Evolutionary conservation across 177 flowering plant genomes (phyloP), one percentile per base, ranked within the genome.

Genomic region (Vitis hybrid): DNA sequence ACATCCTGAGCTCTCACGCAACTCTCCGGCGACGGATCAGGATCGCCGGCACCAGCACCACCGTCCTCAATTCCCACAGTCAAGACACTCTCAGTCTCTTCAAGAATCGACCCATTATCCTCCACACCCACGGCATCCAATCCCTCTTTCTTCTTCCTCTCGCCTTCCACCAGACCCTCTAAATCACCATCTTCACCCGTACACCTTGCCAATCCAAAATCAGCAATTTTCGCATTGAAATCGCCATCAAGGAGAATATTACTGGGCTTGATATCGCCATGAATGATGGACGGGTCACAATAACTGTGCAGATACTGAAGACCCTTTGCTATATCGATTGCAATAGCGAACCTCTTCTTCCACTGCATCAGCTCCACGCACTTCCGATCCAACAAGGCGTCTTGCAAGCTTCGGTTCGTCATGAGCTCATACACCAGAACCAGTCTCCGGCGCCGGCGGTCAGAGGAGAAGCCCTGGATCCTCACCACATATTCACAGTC

Each of bases 221-320:
- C 99, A 0, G 92, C 97, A 64, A 95, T 84, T 74, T 90, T 93
- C 2, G 99, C 97, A n/a, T 75, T 68, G 72, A 95, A 95, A 53
- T 81, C 66, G 2, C 53, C 48, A 71, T 93, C 98, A 3, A 95
- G 76, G 61, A 95, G 72, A 15, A 95, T 74, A 63, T 95, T 95
- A 58, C 98, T 93, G 5, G 99, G 97, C 79, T 95, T 95, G 63
- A 95, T 83, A 73, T 95, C 99, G 8, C 99, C 96, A 35, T 95
- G 99, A 69, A 95, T 85, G 15, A 95, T 84, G 1, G 93, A 89
- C 2, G 87, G 86, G 55, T 83, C 79, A 68, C 92, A 91, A 11
- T 18, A 60, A 35, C 62, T 62, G 70, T 94, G 98, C 51, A 95
- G 84, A 69, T 80, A 90, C 58, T 83, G 79, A 2, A 95, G 73